Evolutionary conservation across 1,139 yeast genomes (phyloP), one percentile per base, ranked within the genome.

Genomic region (Blastobotrys serpentis): DNA sequence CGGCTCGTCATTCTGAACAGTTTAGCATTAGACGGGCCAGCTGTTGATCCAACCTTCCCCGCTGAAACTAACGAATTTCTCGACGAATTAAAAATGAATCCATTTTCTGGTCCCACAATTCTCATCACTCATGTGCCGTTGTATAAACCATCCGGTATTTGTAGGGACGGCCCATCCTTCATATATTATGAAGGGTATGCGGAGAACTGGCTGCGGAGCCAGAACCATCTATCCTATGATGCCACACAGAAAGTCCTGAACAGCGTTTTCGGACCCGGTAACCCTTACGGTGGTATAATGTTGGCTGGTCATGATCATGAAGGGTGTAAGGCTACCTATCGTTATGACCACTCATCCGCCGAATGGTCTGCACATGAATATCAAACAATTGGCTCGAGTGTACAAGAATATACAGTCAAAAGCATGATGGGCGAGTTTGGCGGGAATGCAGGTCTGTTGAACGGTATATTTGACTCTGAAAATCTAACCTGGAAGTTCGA

Each of bases 361-460:
- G 41, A 34, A 19, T 57, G 62, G 62, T 32, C 32, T 2, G 52
- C 52, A 3, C 19, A 29, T 21, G 30, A 38, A 53, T 59, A 4
- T 69, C 50, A 23, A 37, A 85, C 92, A 90, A 74, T 17, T 16
- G 19, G 33, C 13, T 44, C 30, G 42, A 54, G 64, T 2, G 70
- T 90, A 10, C 74, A 83, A 47, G 98, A 92, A 66, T 72, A 86
- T 45, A 94, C 95, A 0, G 97, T 92, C 10, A 74, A 89, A 50
- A 81, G 96, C 30, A 86, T 90, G 83, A 92, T 92, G 98, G 98
- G 98, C 10, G 96, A 90, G 63, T 92, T 74, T 61, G 86, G 84
- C 48, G 98, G 98, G 2, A 87, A 86, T 60, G 79, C 92, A 1
- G 98, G 97, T 0, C 68, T 92, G 16, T 69, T 92, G 54, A 82